Percentiles rank a stretch among this genome's conserved stretches.
Conservation (phyloP, 1,284 basidiomycete species). For the Ustilago loliicola region DNA sequence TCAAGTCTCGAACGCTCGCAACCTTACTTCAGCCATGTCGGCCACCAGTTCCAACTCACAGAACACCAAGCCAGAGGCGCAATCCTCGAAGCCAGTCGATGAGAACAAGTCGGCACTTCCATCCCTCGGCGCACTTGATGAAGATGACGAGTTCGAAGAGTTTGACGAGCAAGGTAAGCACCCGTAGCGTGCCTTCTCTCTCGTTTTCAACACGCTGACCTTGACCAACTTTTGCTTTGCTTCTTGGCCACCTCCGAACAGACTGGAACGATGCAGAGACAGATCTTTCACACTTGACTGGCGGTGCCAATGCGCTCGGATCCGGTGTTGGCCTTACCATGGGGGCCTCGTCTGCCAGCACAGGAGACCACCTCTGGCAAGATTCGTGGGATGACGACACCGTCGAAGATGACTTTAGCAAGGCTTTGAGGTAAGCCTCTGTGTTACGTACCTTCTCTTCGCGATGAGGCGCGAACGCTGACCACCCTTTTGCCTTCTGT, state of each 20-base stretch:
- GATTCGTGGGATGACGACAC: constrained; percentile 99
- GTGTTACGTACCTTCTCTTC: background rate
- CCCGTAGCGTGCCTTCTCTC: background rate
- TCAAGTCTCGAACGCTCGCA: background rate
- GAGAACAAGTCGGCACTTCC: constrained; percentile 53
- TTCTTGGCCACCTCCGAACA: constrained; percentile 65
- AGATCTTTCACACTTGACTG: constrained; percentile 78
- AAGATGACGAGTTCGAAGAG: constrained; percentile 70
- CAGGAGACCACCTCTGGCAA: constrained; percentile 85
- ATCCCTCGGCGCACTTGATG: constrained; percentile 65
- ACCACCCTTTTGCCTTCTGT: background rate
- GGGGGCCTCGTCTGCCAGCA: constrained; percentile 46
- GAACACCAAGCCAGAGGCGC: constrained; percentile 34
- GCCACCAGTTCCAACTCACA: constrained; percentile 41
- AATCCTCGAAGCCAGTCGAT: constrained; percentile 24
- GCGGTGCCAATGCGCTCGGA: constrained; percentile 39
- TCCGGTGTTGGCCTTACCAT: constrained; percentile 50
- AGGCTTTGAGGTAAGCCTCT: constrained; percentile 83
- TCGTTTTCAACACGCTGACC: background rate
- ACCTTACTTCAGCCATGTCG: constrained; percentile 26
- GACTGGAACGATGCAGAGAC: constrained; percentile 89
- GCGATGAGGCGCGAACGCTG: background rate
- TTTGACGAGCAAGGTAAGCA: constrained; percentile 67
- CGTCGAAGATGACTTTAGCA: constrained; percentile 96
- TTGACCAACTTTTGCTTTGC: background rate